Base-by-base conservation (phyloP, 805 yeast species). In the Ogataea pini region DNA sequence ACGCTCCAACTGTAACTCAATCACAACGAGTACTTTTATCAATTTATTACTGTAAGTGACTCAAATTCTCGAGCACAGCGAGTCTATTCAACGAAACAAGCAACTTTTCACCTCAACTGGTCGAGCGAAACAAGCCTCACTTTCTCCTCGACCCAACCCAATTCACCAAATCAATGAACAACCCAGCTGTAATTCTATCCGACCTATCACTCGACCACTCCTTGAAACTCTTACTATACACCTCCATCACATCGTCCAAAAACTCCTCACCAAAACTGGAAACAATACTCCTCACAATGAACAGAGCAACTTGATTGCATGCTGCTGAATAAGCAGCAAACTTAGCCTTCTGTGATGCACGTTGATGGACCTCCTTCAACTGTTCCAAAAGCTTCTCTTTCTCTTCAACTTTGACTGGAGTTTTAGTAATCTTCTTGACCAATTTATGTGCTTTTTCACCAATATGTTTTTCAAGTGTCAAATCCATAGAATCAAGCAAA, bases 161-260 rank as follows among this genome's bases (percentile, higher is more conserved):
- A 68, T 89, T 89, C 60, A 86, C 77, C 52, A 89, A 80, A 58
- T 90, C 97, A 55, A 82, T 76, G 62, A 86, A 89, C 59, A 87
- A 62, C 10, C 78, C 70, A 7, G 85, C 72, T 17, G 76, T 75
- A 18, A 79, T 65, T 55, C 77, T 79, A 55, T 78, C 72, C 41
- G 70, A 66, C 14, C 70, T 61, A 51, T 72, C 66, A 17, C 56
- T 57, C 37, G 82, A 75, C 96, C 96, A 90, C 16, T 60, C 57
- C 54, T 80, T 77, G 64, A 89, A 57, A 9, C 85, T 68, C 0
- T 62, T 64, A 4, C 78, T 58, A 65, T 90, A 90, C 10, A 82
- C 53, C 42, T 78, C 82, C 36, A 82, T 70, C 20, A 89, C 70
- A 19, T 61, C 56, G 27, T 72, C 76, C 31, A 80, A 60, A 3